Percentiles rank a stretch among this genome's conserved stretches.
Conservation (phyloP, 192 early-diverging fungal genomes). For the Endogone sp. region DNA sequence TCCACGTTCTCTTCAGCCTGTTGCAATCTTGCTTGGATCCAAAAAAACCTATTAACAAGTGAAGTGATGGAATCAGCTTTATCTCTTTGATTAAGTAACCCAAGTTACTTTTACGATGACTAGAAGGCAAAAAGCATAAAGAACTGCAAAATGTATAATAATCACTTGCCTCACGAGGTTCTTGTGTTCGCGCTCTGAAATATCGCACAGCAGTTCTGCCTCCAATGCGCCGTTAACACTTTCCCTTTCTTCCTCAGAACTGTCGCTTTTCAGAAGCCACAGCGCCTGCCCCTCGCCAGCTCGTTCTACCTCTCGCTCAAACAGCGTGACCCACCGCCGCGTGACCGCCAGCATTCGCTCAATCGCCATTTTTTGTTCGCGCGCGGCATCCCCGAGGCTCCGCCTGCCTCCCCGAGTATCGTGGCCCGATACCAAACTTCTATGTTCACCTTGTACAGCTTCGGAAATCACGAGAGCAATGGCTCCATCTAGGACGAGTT, state of each 20-base stretch:
- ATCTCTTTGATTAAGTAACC: no score
- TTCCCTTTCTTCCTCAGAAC: neutral
- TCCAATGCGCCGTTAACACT: neutral
- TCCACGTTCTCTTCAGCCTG: neutral
- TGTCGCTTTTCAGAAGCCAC: neutral
- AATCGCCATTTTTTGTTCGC: neutral
- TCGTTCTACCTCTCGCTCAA: neutral
- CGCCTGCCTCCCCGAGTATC: neutral
- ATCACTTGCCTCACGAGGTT: neutral
- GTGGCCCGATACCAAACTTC: neutral
- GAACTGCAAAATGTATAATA: no score
- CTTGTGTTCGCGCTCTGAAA: neutral
- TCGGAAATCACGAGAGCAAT: neutral
- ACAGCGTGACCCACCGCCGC: neutral
- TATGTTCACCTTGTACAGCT: neutral
- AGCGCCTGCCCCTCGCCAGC: neutral
- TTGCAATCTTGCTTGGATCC: neutral
- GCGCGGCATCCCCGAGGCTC: neutral
- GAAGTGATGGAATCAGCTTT: no score
- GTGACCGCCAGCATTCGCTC: neutral
- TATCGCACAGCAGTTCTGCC: neutral
- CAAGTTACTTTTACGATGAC: no score
- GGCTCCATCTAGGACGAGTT: neutral
- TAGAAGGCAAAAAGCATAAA: no score
- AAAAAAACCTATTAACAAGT: neutral